These are phyloP conservation scores for Alternaria panax DNA, from an alignment of 2,329 filamentous ascomycete species.

Conservation along the genomic window DNA sequence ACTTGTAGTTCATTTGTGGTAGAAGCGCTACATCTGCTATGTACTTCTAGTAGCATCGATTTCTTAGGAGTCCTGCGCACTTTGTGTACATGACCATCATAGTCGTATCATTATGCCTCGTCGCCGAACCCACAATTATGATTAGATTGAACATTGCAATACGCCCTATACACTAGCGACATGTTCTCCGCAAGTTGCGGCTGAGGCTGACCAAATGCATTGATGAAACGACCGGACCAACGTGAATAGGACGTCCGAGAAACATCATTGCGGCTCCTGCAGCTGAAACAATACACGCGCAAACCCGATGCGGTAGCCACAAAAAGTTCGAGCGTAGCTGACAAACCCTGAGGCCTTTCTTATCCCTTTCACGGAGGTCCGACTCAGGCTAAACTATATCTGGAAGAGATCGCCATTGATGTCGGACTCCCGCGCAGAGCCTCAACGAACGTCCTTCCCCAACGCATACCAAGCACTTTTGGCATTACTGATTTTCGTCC, in stretches of 20 bases:
- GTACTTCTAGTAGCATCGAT: not conserved
- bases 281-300: not conserved
- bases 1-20: not conserved
- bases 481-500: not conserved
- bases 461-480: not conserved
- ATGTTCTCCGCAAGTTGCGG: not conserved
- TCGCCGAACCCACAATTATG: rapidly evolving
- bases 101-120: not conserved
- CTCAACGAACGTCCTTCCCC: not conserved
- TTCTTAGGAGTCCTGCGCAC: not conserved
- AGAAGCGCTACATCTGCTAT: not conserved
- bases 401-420: not conserved
- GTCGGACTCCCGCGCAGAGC: not conserved
- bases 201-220: not conserved
- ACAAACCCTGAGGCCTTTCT: not conserved
- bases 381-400: not conserved
- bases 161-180: not conserved
- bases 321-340: not conserved
- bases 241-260: not conserved
- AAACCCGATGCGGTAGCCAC: not conserved
- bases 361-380: not conserved
- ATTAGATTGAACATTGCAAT: not conserved
- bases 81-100: not conserved
- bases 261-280: not conserved
- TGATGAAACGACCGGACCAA: not conserved